Evolutionary conservation across 345 rosid genomes (phyloP), one percentile per base, ranked within the genome.

Genomic region (Syzygium grande): DNA sequence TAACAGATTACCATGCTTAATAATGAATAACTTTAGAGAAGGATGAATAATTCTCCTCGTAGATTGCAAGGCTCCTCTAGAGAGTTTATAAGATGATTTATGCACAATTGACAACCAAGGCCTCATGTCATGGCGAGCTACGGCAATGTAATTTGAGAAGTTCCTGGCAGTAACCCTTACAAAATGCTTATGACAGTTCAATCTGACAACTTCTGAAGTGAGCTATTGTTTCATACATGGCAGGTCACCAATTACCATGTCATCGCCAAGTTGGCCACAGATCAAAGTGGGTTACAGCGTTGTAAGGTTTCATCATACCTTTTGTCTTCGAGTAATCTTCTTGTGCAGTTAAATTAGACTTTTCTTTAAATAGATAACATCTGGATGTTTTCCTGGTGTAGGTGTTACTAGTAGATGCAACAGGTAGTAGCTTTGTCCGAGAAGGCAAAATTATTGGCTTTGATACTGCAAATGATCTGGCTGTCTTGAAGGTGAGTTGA

Each of bases 181-280:
- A 73, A 38, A 38, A 73, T 73, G 80, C 80, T 34, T 73, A 19
- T 73, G 21, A 38, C 19, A 73, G 80, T 38, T 68, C 43, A 68
- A 68, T 68, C 46, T 73, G 49, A 9, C 13, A 19, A 41, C 43
- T 34, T 73, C 49, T 73, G 80, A 73, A 38, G 27, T 5, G 83
- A 73, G 49, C 83, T 73, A 73, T 73, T 73, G 27, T 55, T 58
- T 25, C 59, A 84, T 55, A 4, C 19, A 25, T 85, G 54, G 52
- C 92, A 95, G 99, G 98, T 95, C 6, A 96, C 98, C 16, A 95
- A 96, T 91, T 95, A 95, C 90, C 99, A 98, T 88, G 99, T 96
- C 55, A 92, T 95, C 53, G 92, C 93, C 15, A 98, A 96, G 91
- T 87, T 98, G 92, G 97, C 94, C 63, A 94, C 98, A 3, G 98